Evolutionary conservation across 1,139 yeast species (phyloP), one percentile per base, ranked within the genome.

Genomic region (Sugiyamaella novakii): DNA sequence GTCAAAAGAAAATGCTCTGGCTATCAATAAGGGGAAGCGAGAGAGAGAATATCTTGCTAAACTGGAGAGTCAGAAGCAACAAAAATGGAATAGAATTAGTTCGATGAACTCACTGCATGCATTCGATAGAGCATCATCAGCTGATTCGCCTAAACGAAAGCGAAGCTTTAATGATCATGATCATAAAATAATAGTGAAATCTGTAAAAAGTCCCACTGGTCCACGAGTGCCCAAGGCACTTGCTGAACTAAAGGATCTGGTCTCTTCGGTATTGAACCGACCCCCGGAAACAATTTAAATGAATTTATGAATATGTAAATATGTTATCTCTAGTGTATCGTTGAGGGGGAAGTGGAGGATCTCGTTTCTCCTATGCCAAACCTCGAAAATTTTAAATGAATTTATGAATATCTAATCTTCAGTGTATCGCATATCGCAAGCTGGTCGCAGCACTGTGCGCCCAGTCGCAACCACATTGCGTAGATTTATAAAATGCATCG

Each of bases 231-330:
- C 55, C 4, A 41, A 49, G 41, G 49, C 49, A 10, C 42, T 51
- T 25, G 28, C 47, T 5, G 54, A 48, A 25, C 53, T 51, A 19
- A 45, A 49, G 21, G 45, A 42, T 24, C 54, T 51, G 18, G 46
- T 51, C 5, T 33, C 52, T 1, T 31, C 43, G 11, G 48, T 45
- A 15, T 25, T 43, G 18, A 43, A n/a, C 24, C 33, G 47, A 15
- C 7, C 44, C 5, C 27, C 37, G 14, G 34, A 41, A 17, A 14
- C 36, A n/a, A 30, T 24, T 7, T 19, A 12, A 27, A 38, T 27
- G 33, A 28, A 27, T 17, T 14, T 14, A 10, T n/a, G n/a, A n/a
- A n/a, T n/a, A n/a, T n/a, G n/a, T n/a, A n/a, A n/a, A n/a, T n/a
- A n/a, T n/a, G n/a, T n/a, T n/a, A n/a, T n/a, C n/a, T n/a, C n/a